Evolutionary conservation across 2,329 filamentous ascomycete genomes (phyloP).

Genomic region (Fusarium domesticum): DNA sequence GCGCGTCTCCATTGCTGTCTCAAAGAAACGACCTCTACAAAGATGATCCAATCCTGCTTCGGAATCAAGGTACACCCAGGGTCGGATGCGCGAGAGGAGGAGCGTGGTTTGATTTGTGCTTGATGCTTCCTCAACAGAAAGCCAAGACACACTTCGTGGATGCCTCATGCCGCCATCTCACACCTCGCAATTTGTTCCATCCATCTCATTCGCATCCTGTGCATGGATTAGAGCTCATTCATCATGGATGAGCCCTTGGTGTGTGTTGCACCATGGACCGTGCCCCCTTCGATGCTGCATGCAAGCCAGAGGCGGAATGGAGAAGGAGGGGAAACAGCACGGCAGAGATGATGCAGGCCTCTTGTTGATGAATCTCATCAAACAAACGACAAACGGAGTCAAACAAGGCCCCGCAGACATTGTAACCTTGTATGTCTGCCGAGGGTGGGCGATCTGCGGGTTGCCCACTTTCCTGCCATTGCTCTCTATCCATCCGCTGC

Average conservation of each 20-base stretch:
- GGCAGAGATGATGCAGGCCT: constrained; percentile 27
- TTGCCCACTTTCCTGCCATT: constrained; percentile 20
- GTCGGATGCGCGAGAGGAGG: constrained; percentile 12
- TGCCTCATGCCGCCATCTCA: constrained; percentile 6
- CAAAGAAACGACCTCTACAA: constrained; percentile 8
- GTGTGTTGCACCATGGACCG: constrained; percentile 27
- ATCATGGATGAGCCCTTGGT: constrained; percentile 18
- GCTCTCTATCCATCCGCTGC: constrained; percentile 13
- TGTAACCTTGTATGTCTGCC: constrained; percentile 25
- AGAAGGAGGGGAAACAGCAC: constrained; percentile 18
- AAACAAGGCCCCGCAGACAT: constrained; percentile 20
- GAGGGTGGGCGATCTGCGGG: constrained; percentile 27
- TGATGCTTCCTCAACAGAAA: constrained; percentile 7
- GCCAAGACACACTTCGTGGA: constrained; percentile 17
- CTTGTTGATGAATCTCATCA: constrained; percentile 23
- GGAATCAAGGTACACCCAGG: too few relatives aligned
- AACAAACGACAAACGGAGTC: constrained; percentile 10
- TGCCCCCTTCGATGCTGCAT: constrained; percentile 24
- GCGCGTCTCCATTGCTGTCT: constrained; percentile 11
- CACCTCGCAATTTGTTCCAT: constrained; percentile 6
- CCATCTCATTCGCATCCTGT: constrained; percentile 12
- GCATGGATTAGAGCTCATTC: constrained; percentile 14
- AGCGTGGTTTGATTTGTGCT: constrained; percentile 16
- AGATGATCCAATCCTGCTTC: constrained; percentile 27
- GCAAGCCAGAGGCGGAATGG: constrained; percentile 19